Evolutionary conservation across 2,329 filamentous ascomycete genomes (phyloP).

Genomic region (Cytospora schulzeri): DNA sequence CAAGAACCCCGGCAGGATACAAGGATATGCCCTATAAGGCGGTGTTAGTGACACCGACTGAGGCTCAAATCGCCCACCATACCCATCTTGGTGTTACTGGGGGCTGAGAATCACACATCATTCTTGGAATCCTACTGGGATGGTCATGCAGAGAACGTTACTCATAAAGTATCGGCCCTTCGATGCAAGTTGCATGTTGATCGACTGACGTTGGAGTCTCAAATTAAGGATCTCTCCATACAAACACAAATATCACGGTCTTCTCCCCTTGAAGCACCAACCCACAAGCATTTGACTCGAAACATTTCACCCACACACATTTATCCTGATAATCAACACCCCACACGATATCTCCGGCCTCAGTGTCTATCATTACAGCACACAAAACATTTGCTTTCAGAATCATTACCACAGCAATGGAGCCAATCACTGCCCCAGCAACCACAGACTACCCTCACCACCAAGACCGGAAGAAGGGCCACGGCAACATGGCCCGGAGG

Average conservation of each 20-base stretch:
- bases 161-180: neutral
- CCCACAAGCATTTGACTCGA: neutral
- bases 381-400: neutral
- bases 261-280: neutral
- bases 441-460: constrained; percentile 17
- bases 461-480: constrained; percentile 16
- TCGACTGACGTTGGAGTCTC: neutral
- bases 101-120: neutral
- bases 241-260: neutral
- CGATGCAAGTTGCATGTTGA: neutral
- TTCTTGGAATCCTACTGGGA: neutral
- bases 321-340: neutral
- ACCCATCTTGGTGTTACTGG: neutral
- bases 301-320: neutral
- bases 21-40: constrained; percentile 20
- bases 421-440: constrained; percentile 13
- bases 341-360: neutral
- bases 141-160: neutral
- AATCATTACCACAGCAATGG: constrained; percentile 7
- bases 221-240: neutral
- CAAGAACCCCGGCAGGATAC: neutral
- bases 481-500: constrained; percentile 10
- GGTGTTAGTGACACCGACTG: constrained; percentile 24
- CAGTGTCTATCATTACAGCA: neutral
- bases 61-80: constrained; percentile 11